Evolutionary conservation across 352 stramenopile species (phyloP).

Genomic region (Phytophthora cajani): DNA sequence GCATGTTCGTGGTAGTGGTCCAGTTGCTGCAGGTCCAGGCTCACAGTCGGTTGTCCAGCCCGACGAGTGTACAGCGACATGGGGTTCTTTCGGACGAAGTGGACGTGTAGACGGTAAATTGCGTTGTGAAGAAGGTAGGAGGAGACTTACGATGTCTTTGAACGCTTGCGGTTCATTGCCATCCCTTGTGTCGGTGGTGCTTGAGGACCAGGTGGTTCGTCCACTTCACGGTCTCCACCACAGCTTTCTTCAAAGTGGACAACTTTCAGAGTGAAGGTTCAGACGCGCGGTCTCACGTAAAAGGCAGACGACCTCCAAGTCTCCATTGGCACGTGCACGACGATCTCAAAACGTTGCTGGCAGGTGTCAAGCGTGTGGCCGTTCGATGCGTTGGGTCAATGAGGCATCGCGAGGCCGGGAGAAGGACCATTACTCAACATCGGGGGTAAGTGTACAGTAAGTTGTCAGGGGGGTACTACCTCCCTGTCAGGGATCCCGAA

Average conservation of each 20-base stretch:
- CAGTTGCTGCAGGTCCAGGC: constrained; percentile 37
- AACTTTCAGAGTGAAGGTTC: neutral
- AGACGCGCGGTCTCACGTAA: neutral
- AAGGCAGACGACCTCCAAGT: neutral
- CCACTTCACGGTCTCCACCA: neutral
- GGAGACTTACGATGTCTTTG: neutral
- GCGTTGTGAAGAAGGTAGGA: neutral
- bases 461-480: no score
- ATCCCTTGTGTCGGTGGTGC: neutral
- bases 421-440: neutral
- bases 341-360: neutral
- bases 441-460: no score
- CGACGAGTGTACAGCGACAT: constrained; percentile 38
- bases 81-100: neutral
- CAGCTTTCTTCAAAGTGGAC: neutral
- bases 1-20: constrained; percentile 46
- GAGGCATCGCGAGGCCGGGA: neutral
- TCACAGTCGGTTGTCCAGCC: constrained; percentile 23
- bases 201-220: neutral
- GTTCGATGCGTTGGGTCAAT: neutral
- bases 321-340: neutral
- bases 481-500: no score
- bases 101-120: neutral
- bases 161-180: neutral
- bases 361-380: neutral